phyloP scores from a whole-genome alignment of 2,329 filamentous ascomycete species.

The Paracamarosporium sp. region DNA sequence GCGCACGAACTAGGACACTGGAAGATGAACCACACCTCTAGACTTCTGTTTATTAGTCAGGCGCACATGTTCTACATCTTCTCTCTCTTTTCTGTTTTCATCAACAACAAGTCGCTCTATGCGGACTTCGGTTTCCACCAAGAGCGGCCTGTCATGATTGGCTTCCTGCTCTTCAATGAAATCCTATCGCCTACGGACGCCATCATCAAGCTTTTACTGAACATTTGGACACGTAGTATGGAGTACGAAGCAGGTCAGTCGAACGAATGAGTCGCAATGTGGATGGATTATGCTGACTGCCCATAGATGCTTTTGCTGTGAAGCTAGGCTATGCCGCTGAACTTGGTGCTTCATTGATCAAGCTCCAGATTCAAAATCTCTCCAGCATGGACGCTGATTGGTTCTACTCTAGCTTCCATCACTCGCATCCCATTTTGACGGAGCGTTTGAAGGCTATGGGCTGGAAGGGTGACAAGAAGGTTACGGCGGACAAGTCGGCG shows the following conservation, averaged over 20 bases:
- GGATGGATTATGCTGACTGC: constrained; percentile 12
- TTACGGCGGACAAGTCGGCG: constrained; percentile 56
- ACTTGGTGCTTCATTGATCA: constrained; percentile 87
- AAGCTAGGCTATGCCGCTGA: constrained; percentile 83
- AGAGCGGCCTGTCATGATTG: constrained; percentile 90
- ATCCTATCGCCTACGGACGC: constrained; percentile 94
- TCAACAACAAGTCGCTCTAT: constrained; percentile 93
- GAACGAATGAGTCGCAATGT: background rate
- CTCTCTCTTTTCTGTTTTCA: constrained; percentile 93
- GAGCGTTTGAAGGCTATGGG: constrained; percentile 90
- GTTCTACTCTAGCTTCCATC: constrained; percentile 98
- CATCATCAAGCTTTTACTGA: constrained; percentile 94
- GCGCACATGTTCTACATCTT: constrained; percentile 97
- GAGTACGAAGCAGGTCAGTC: constrained; percentile 86
- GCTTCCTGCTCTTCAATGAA: constrained; percentile 96
- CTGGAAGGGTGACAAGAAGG: constrained; percentile 75
- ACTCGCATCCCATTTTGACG: constrained; percentile 94
- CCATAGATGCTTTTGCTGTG: constrained; percentile 79
- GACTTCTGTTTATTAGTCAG: constrained; percentile 80
- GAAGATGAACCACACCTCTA: constrained; percentile 93
- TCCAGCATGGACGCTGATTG: constrained; percentile 99
- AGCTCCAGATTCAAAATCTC: constrained; percentile 97
- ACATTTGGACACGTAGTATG: constrained; percentile 90
- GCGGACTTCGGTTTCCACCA: constrained; percentile 86
- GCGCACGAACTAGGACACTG: constrained; percentile 97